These are phyloP conservation scores for Primulina huaijiensis DNA, from an alignment of 257 asterid genomes.

Conservation along the genomic window DNA sequence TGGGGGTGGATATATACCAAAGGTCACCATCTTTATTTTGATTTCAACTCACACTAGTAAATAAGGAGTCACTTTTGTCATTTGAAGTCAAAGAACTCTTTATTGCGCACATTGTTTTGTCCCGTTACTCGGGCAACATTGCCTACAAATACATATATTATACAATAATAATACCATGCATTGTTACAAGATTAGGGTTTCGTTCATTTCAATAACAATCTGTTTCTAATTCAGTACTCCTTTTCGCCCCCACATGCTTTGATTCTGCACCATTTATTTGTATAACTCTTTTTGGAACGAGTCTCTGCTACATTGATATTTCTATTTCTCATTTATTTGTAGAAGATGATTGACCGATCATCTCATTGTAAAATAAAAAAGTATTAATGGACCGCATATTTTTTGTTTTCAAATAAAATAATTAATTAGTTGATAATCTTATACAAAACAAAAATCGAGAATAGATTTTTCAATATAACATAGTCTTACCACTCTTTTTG, in stretches of 20 bases:
- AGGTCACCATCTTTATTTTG: constrained; percentile 46
- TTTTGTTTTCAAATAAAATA: too few relatives aligned
- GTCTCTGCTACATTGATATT: too few relatives aligned
- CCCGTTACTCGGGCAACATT: constrained; percentile 27
- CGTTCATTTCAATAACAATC: neutral
- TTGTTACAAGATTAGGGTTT: neutral
- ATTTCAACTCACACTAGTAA: constrained; percentile 33
- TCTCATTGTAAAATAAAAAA: too few relatives aligned
- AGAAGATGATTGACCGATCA: too few relatives aligned
- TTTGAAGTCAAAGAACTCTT: constrained; percentile 46
- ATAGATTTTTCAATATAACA: too few relatives aligned
- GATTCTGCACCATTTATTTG: constrained; percentile 18
- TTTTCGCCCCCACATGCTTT: constrained; percentile 28
- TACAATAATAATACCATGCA: neutral
- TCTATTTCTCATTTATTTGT: too few relatives aligned
- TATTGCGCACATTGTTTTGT: constrained; percentile 38
- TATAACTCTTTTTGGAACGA: neutral
- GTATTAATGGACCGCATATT: too few relatives aligned
- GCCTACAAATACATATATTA: constrained; percentile 15
- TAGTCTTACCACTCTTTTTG: neutral
- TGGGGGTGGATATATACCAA: constrained; percentile 34
- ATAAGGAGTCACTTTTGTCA: constrained; percentile 24
- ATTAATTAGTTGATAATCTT: too few relatives aligned
- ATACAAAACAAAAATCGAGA: too few relatives aligned
- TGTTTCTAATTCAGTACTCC: neutral